Evolutionary conservation across 352 stramenopile genomes (phyloP).

Genomic region (Blastocystis sp.): DNA sequence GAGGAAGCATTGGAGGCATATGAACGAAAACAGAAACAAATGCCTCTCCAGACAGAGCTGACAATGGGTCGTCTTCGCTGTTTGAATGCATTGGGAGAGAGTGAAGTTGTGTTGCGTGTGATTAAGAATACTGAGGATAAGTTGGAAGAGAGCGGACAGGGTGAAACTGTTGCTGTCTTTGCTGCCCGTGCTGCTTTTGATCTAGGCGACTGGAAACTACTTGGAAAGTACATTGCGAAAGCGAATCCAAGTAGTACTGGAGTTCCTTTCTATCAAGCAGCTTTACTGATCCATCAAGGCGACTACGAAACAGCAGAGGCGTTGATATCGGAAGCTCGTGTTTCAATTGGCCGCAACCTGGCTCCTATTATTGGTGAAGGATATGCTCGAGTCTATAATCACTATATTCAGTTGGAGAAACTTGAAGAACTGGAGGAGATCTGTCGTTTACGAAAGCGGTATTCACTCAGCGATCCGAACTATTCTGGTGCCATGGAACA

Average conservation of each 20-base stretch:
- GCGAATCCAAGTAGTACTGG: constrained; percentile 70
- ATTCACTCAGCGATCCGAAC: constrained; percentile 68
- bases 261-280: constrained; percentile 80
- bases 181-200: constrained; percentile 79
- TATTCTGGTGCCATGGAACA: constrained; percentile 71
- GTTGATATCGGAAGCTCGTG: constrained; percentile 85
- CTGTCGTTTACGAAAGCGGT: constrained; percentile 86
- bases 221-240: constrained; percentile 74
- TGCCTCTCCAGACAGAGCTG: constrained; percentile 81
- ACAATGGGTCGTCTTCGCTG: constrained; percentile 94
- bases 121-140: constrained; percentile 69
- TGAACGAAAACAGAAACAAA: constrained; percentile 77
- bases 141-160: constrained; percentile 70
- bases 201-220: constrained; percentile 80
- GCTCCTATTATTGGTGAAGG: constrained; percentile 90
- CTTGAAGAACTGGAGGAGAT: constrained; percentile 95
- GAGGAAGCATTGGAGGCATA: constrained; percentile 88
- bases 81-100: constrained; percentile 90
- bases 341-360: constrained; percentile 87
- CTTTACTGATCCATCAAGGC: constrained; percentile 87
- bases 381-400: constrained; percentile 91
- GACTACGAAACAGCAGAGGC: constrained; percentile 84
- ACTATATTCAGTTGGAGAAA: constrained; percentile 92
- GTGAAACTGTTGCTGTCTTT: constrained; percentile 70
- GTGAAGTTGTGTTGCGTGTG: constrained; percentile 76